phyloP scores from a whole-genome alignment of 1,284 basidiomycete genomes.

The Ceratobasidium sp. region DNA sequence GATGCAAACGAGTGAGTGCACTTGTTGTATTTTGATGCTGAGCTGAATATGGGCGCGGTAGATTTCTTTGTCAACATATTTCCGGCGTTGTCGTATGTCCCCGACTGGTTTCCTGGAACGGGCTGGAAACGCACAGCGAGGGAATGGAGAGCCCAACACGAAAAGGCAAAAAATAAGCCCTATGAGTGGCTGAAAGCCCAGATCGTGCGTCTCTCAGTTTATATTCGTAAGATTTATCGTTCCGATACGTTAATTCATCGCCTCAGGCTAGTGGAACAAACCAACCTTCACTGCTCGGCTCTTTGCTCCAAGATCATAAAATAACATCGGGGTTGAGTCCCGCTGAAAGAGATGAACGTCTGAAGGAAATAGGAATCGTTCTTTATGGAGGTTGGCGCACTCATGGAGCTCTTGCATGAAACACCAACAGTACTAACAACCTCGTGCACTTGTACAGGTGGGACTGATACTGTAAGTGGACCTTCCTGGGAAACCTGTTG shows the following conservation, averaged over 20 bases:
- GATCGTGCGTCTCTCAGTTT: background rate
- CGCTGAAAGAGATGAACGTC: background rate
- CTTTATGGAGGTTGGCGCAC: constrained; percentile 1
- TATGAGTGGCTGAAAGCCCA: constrained; percentile 9
- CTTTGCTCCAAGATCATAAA: constrained; percentile 11
- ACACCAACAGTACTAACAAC: too few species aligned
- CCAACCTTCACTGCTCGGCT: constrained; percentile 15
- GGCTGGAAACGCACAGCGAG: constrained; percentile 21
- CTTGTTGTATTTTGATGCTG: constrained; percentile 4
- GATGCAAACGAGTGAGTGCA: too few species aligned
- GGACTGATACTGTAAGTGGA: constrained; percentile 25
- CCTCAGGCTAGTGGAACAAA: too few species aligned
- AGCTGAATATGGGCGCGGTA: background rate
- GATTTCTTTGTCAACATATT: constrained; percentile 22
- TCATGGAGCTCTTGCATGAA: too few species aligned
- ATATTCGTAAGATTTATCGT: background rate
- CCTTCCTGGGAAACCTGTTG: background rate
- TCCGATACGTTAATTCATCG: too few species aligned
- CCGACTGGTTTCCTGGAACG: constrained; percentile 31
- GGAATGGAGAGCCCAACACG: constrained; percentile 13
- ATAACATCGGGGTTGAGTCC: background rate
- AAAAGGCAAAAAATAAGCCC: constrained; percentile 32
- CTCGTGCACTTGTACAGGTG: background rate
- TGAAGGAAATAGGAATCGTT: constrained; percentile 5
- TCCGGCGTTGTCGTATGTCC: constrained; percentile 15